A percentile compares a stretch with the other conserved stretches of the same genome.
Conservation (phyloP, 2,329 filamentous ascomycete species). For the Fusarium udum region DNA sequence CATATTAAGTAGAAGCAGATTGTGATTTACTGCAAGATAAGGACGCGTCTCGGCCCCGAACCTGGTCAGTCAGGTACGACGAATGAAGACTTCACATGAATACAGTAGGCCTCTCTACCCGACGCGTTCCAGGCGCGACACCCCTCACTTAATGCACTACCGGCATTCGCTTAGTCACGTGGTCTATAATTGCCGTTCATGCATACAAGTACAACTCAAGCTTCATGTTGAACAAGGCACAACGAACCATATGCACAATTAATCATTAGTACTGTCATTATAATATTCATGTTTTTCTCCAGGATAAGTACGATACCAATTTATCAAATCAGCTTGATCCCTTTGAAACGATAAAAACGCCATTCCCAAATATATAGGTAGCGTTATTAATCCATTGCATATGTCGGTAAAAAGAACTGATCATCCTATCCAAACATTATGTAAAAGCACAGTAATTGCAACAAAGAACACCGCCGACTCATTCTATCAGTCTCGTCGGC, state of each 20-base stretch:
- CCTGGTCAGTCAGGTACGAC: conserved; percentile 5
- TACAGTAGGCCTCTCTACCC: background rate
- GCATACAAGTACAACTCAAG: background rate
- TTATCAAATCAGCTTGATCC: background rate
- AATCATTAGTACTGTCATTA: background rate
- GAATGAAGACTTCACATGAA: conserved; percentile 10
- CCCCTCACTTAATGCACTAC: conserved; percentile 1
- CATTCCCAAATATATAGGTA: background rate
- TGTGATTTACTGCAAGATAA: conserved; percentile 19
- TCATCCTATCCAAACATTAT: background rate
- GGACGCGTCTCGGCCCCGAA: conserved; percentile 27
- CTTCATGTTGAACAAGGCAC: background rate
- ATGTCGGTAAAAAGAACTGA: background rate
- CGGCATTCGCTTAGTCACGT: conserved; percentile 36
- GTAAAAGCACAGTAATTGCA: background rate
- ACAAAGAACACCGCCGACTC: background rate
- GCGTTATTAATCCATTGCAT: background rate
- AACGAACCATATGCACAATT: background rate
- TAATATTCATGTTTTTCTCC: background rate
- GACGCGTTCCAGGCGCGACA: conserved; percentile 37
- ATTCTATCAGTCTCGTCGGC: background rate
- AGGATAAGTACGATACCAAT: background rate
- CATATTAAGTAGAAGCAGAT: conserved; percentile 5
- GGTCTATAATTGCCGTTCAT: background rate
- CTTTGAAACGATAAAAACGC: background rate